phyloP scores from a whole-genome alignment of 208 protist species.

The Acanthamoeba divionensis region DNA sequence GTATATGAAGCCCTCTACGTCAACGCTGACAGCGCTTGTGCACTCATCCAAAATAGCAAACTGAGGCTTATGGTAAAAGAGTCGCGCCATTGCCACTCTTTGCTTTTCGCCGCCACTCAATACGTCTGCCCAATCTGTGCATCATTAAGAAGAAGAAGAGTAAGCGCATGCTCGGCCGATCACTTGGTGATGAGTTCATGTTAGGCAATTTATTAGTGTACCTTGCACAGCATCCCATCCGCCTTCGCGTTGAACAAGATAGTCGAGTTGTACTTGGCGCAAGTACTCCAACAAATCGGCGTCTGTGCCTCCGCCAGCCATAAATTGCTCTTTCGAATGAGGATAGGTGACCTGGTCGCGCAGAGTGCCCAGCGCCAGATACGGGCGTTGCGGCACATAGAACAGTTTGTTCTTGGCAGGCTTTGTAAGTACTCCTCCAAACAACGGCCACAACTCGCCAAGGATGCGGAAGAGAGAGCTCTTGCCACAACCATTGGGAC shows the following conservation, averaged over 20 bases:
- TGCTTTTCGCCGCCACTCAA: slow-evolving; percentile 66
- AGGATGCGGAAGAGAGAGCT: slow-evolving; percentile 76
- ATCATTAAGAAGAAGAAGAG: not conserved
- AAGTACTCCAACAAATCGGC: slow-evolving; percentile 56
- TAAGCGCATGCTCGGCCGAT: not conserved
- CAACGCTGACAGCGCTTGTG: slow-evolving; percentile 70
- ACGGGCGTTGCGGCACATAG: slow-evolving; percentile 73
- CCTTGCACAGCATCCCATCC: slow-evolving; percentile 51
- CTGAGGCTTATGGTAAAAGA: slow-evolving; percentile 71
- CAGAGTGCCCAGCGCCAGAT: slow-evolving; percentile 72
- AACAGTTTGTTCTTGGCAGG: slow-evolving; percentile 69
- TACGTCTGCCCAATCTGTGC: slow-evolving; percentile 59
- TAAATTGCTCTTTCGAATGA: slow-evolving; percentile 60
- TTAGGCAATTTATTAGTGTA: not conserved
- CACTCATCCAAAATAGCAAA: slow-evolving; percentile 78
- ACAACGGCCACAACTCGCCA: slow-evolving; percentile 75
- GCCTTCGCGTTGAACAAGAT: slow-evolving; percentile 58
- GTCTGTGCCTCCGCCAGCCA: slow-evolving; percentile 62
- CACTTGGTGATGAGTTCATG: not conserved
- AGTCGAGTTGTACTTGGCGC: slow-evolving; percentile 41
- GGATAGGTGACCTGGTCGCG: slow-evolving; percentile 76
- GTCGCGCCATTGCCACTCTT: slow-evolving; percentile 66
- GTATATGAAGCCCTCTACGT: slow-evolving; percentile 68
- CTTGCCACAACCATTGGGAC: slow-evolving; percentile 73
- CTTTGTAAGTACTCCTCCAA: slow-evolving; percentile 66